Base-by-base conservation (phyloP, 805 yeast species). In the Schwanniomyces yamadae region DNA sequence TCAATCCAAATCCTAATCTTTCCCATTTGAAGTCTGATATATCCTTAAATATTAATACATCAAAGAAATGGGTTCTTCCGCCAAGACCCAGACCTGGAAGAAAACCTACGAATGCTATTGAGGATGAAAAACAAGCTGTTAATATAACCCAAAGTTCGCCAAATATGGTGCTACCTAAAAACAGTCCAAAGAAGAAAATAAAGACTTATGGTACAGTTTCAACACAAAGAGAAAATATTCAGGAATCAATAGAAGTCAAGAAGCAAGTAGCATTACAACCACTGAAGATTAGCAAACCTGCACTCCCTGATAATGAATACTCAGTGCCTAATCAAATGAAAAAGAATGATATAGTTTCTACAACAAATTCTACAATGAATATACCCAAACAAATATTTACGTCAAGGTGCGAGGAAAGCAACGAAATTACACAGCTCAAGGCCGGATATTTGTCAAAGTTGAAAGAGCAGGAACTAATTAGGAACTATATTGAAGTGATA, bases 51-150 rank as follows among this genome's bases (percentile, higher is more conserved):
- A 59, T 65, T 33, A 66, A 67, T 42, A 63, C 69, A 6, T 58
- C 61, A 36, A 61, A 61, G 28, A 50, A 58, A 39, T 68, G 73
- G 70, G 63, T 63, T 11, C 45, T 64, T 24, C 70, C 70, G 6
- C 69, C 70, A 1, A 43, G 69, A 31, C 70, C 70, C 3, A 49
- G 70, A 13, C 69, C 70, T 4, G 73, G 73, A 9, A 45, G 73
- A 21, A 67, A 63, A 36, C 70, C 72, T 3, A 52, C 48, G 5
- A 33, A 38, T 12, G 23, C 29, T 2, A 12, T 17, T 9, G 24
- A 4, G 18, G 43, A 40, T 6, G 43, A 40, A 5, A 16, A 19
- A 6, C 18, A 19, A 6, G 17, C 11, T n/a, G 8, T 12, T 4
- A 19, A 19, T 19, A 19, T n/a, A 4, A 18, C 6, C n/a, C 11